A percentile compares a stretch with the other conserved stretches of the same genome.
Evolutionary conservation across 1,284 basidiomycete genomes (phyloP).

Genomic region (Earliella scabrosa): DNA sequence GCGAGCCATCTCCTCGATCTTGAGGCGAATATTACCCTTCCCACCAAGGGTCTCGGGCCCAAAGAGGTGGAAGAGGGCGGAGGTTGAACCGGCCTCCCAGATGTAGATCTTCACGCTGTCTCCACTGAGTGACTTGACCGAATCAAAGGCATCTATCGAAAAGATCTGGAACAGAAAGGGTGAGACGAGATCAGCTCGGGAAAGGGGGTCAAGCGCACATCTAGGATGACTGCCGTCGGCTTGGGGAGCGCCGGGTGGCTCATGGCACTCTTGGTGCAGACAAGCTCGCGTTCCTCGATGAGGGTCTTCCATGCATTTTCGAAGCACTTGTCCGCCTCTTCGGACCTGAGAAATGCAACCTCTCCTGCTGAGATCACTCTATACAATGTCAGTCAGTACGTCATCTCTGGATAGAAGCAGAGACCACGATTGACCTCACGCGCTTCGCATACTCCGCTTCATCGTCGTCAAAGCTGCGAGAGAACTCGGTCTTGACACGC

Average conservation of each 20-base stretch:
- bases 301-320: background rate
- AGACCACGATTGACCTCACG: constrained; percentile 2
- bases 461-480: constrained; percentile 18
- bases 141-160: constrained; percentile 4
- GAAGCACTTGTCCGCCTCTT: background rate
- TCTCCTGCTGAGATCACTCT: constrained; percentile 16
- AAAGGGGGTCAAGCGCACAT: background rate
- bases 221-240: constrained; percentile 12
- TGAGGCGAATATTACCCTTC: constrained; percentile 14
- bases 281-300: background rate
- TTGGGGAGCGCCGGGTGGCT: background rate
- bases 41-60: constrained; percentile 23
- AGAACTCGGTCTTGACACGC: constrained; percentile 24
- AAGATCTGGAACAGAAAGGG: too few species aligned
- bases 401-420: too few species aligned
- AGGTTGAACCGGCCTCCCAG: constrained; percentile 22
- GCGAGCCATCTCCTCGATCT: constrained; percentile 15
- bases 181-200: too few species aligned
- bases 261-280: constrained; percentile 3
- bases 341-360: background rate
- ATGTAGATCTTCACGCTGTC: constrained; percentile 20
- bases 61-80: constrained; percentile 15
- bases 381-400: too few species aligned
- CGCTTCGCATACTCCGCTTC: constrained; percentile 14
- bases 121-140: constrained; percentile 10